Evolutionary conservation across 768 basidiomycete genomes (phyloP).

Genomic region (Auricularia sp.): DNA sequence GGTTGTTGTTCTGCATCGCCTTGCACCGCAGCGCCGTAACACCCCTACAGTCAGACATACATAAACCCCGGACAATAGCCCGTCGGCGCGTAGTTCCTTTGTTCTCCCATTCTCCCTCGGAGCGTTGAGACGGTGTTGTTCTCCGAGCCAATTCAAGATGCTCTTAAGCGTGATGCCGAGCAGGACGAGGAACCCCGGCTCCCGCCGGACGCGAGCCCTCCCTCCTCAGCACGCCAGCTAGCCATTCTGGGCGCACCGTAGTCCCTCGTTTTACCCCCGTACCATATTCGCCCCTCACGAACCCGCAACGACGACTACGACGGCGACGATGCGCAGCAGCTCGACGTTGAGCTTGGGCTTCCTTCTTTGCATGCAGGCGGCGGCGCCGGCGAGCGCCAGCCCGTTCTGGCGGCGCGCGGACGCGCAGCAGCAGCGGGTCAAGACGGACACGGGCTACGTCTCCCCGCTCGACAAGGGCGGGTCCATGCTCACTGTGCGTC

Average conservation of each 20-base stretch:
- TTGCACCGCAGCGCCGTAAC: no score
- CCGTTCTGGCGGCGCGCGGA: neutral
- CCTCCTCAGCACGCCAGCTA: no score
- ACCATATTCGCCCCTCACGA: neutral
- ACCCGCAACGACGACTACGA: neutral
- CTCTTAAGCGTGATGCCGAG: no score
- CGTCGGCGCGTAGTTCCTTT: no score
- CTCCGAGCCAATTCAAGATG: no score
- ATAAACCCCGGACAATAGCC: no score
- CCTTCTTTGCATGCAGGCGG: neutral
- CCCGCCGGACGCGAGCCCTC: no score
- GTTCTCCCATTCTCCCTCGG: no score
- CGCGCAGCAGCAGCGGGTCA: neutral
- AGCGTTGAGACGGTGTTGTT: no score
- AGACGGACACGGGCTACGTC: slow-evolving; percentile 4
- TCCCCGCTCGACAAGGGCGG: slow-evolving; percentile 47
- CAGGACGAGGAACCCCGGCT: no score
- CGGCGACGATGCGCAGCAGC: neutral
- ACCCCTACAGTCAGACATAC: no score
- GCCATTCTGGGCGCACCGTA: neutral
- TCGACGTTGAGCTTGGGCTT: neutral
- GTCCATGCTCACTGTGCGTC: slow-evolving; percentile 60
- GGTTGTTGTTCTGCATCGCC: no score
- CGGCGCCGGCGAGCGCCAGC: neutral
- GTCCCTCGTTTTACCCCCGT: neutral